Conservation (phyloP, 345 rosid species). For the Angophora floribunda region DNA sequence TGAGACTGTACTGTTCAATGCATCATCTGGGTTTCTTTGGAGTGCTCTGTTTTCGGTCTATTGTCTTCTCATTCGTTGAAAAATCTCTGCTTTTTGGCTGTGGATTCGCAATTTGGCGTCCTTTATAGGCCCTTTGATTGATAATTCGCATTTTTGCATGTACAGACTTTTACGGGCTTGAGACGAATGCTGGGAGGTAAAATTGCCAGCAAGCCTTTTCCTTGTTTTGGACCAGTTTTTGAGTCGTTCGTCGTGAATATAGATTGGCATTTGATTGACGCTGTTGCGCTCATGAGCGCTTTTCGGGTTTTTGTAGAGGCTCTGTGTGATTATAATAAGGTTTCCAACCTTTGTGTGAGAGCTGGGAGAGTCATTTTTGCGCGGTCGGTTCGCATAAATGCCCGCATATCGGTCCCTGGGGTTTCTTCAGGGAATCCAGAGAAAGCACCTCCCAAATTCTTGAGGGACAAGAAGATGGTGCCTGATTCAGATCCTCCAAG, state of each 20-base stretch:
- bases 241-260: not conserved
- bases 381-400: conserved; percentile 40
- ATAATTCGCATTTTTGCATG: not conserved
- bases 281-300: not conserved
- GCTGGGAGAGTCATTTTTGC: conserved; percentile 7
- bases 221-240: not conserved
- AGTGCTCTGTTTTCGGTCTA: not conserved
- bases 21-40: not conserved
- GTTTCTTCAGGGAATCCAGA: conserved; percentile 10
- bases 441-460: conserved; percentile 15
- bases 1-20: not conserved
- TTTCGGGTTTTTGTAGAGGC: conserved; percentile 1
- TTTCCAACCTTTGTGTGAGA: conserved; percentile 2
- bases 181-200: conserved; percentile 10
- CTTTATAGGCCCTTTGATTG: not conserved
- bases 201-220: conserved; percentile 21
- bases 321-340: not conserved
- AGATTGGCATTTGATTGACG: not conserved
- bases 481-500: conserved; percentile 85
- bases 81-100: not conserved
- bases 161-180: conserved; percentile 12
- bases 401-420: conserved; percentile 47
- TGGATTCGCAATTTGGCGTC: not conserved
- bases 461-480: conserved; percentile 50
- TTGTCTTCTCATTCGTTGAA: not conserved